Percentiles rank a stretch among this genome's conserved stretches.
phyloP scores from a whole-genome alignment of 129 eudicot genomes.

The Kitagawia praeruptora region DNA sequence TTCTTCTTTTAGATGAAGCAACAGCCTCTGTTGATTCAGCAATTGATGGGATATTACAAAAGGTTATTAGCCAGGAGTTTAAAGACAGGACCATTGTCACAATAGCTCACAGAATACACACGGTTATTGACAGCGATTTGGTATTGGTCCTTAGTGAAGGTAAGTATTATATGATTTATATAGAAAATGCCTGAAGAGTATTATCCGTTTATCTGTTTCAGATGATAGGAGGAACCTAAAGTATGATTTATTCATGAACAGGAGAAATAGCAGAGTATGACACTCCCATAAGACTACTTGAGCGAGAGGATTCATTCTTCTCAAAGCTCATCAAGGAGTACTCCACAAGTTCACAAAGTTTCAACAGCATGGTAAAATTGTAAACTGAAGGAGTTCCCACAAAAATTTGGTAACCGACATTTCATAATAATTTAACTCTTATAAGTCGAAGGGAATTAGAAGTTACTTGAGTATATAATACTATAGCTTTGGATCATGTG shows the following conservation, averaged over 20 bases:
- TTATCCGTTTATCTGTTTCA: neutral
- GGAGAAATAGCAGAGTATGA: constrained; percentile 89
- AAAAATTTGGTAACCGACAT: neutral
- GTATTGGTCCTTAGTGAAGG: neutral
- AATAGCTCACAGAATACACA: constrained; percentile 96
- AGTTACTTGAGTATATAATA: neutral
- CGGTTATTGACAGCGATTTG: constrained; percentile 60
- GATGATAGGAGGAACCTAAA: neutral
- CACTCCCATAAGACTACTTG: constrained; percentile 73
- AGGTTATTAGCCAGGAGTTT: constrained; percentile 62
- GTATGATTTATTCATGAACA: constrained; percentile 21
- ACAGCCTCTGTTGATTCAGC: constrained; percentile 97
- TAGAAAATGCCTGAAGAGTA: neutral
- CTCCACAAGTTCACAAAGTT: constrained; percentile 76
- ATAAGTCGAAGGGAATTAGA: neutral
- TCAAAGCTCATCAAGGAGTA: constrained; percentile 83
- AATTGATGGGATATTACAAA: constrained; percentile 73
- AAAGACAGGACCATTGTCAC: constrained; percentile 77
- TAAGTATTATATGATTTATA: neutral
- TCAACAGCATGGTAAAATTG: constrained; percentile 28
- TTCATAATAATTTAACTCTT: neutral
- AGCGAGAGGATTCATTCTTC: constrained; percentile 82
- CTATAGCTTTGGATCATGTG: neutral
- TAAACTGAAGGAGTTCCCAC: neutral
- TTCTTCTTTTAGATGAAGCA: constrained; percentile 94